Conservation (phyloP, 306 rosid species). For the Rubus idaeus region DNA sequence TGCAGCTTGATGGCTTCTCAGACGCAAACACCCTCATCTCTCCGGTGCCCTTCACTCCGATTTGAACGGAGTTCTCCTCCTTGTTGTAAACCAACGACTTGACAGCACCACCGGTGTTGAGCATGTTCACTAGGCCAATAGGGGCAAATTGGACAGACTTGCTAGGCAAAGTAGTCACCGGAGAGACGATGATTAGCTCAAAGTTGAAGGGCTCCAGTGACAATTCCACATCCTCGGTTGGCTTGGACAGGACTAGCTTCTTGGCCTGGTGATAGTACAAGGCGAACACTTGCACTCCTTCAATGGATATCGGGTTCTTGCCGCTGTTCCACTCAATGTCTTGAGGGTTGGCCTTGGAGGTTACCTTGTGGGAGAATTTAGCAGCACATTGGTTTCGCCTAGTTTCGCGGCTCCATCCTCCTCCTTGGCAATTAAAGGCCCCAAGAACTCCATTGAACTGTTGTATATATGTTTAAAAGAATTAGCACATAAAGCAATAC, state of each 20-base stretch:
- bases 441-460: constrained; percentile 90
- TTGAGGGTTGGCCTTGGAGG: constrained; percentile 48
- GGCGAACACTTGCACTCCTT: constrained; percentile 52
- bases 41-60: constrained; percentile 72
- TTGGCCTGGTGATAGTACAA: constrained; percentile 62
- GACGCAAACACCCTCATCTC: constrained; percentile 78
- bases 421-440: constrained; percentile 94
- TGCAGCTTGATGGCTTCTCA: constrained; percentile 55
- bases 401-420: constrained; percentile 77
- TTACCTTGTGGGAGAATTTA: constrained; percentile 55
- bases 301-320: constrained; percentile 53
- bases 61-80: constrained; percentile 29
- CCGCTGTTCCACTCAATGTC: constrained; percentile 86
- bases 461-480: background rate
- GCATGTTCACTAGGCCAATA: constrained; percentile 84
- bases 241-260: constrained; percentile 54
- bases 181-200: constrained; percentile 76
- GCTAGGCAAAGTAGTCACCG: constrained; percentile 42
- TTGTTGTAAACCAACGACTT: constrained; percentile 51
- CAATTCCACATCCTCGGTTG: constrained; percentile 48
- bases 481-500: background rate
- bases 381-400: constrained; percentile 73
- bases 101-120: constrained; percentile 83
- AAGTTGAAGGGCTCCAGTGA: constrained; percentile 84
- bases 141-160: constrained; percentile 64